These are phyloP conservation scores for Lathyrus tuberosus DNA, from an alignment of 306 rosid species.

Conservation along the genomic window DNA sequence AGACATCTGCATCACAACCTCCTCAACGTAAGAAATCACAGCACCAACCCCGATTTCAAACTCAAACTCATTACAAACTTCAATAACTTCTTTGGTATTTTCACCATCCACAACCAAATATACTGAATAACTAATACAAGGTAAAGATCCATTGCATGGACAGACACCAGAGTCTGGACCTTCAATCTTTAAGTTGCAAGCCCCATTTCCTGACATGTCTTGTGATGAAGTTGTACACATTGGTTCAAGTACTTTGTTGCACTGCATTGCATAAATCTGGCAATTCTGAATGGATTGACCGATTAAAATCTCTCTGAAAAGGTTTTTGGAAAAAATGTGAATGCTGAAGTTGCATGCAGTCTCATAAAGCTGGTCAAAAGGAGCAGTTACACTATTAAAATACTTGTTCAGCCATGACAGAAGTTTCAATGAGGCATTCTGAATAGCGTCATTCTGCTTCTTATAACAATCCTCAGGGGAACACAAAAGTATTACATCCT, in stretches of 20 bases:
- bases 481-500: constrained; percentile 67
- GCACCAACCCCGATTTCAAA: constrained; percentile 87
- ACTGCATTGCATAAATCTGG: constrained; percentile 44
- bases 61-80: constrained; percentile 74
- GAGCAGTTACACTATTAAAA: constrained; percentile 50
- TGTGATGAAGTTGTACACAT: constrained; percentile 36
- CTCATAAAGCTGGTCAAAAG: constrained; percentile 56
- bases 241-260: constrained; percentile 40
- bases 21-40: constrained; percentile 63
- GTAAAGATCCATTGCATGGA: constrained; percentile 75
- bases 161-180: constrained; percentile 81
- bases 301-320: constrained; percentile 51
- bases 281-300: constrained; percentile 48
- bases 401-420: constrained; percentile 70
- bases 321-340: constrained; percentile 49
- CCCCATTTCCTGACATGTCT: constrained; percentile 36
- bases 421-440: constrained; percentile 75
- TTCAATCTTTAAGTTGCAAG: constrained; percentile 49
- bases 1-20: constrained; percentile 72
- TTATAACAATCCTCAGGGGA: constrained; percentile 60
- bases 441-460: constrained; percentile 80
- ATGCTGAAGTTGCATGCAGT: constrained; percentile 49
- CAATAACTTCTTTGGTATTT: constrained; percentile 60
- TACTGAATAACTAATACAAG: constrained; percentile 67
- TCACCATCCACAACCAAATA: constrained; percentile 57